Evolutionary conservation across 2,329 filamentous ascomycete species (phyloP).

Genomic region (Chaetomium globosum): DNA sequence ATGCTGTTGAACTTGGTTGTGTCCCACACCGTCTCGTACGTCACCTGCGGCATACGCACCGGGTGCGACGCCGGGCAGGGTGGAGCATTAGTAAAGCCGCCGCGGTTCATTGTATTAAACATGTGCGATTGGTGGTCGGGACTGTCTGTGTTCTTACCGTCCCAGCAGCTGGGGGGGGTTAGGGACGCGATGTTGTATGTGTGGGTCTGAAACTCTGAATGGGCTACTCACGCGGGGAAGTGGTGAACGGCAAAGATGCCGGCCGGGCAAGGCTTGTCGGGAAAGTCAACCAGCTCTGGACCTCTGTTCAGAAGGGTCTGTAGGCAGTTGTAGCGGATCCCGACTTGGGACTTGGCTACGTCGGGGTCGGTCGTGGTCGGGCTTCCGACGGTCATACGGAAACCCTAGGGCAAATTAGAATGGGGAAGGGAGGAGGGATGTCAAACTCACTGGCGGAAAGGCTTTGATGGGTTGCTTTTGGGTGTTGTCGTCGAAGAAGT

Average conservation of each 20-base stretch:
- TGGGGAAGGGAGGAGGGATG: neutral
- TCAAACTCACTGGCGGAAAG: slow-evolving; percentile 33
- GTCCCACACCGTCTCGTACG: neutral
- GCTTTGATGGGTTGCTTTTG: slow-evolving; percentile 35
- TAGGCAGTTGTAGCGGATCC: slow-evolving; percentile 49
- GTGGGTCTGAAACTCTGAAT: too few species aligned
- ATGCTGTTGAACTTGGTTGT: neutral
- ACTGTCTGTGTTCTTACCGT: slow-evolving; percentile 51
- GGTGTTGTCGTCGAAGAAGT: slow-evolving; percentile 36
- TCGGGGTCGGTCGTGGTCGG: slow-evolving; percentile 24
- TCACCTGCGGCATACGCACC: slow-evolving; percentile 38
- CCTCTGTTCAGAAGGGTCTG: slow-evolving; percentile 40
- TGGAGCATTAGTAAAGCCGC: slow-evolving; percentile 34
- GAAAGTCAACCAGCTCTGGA: slow-evolving; percentile 48
- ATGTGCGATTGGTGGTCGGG: slow-evolving; percentile 41
- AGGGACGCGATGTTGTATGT: too few species aligned
- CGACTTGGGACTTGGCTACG: slow-evolving; percentile 28
- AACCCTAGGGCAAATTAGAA: slow-evolving; percentile 39
- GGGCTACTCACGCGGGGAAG: slow-evolving; percentile 41
- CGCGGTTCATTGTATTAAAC: slow-evolving; percentile 37
- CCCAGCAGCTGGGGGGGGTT: slow-evolving; percentile 54
- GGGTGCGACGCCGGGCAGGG: slow-evolving; percentile 41
- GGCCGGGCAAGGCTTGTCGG: slow-evolving; percentile 43
- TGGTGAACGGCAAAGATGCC: slow-evolving; percentile 51
- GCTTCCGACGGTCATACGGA: slow-evolving; percentile 49